These are phyloP conservation scores for Mycosphaerella sp. DNA, from an alignment of 2,329 filamentous ascomycete species.

Conservation along the genomic window DNA sequence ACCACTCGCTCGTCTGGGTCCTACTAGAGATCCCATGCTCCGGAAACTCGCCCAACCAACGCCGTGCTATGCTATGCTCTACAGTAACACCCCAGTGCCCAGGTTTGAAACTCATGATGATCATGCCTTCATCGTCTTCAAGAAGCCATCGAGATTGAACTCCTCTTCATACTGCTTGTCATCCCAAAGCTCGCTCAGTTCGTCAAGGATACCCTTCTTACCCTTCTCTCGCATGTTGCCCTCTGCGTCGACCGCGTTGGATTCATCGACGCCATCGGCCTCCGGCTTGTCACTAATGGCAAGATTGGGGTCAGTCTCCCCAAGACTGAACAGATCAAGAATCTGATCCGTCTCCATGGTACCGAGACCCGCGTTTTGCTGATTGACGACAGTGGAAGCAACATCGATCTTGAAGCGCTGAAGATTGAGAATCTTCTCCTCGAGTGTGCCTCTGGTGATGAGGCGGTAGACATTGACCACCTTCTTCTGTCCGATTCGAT, in stretches of 20 bases:
- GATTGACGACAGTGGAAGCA: constrained; percentile 94
- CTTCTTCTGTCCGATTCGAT: constrained; percentile 99
- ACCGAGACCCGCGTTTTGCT: constrained; percentile 89
- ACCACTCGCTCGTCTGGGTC: background rate
- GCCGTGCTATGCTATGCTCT: constrained; percentile 4
- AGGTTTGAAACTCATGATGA: background rate
- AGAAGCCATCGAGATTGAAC: constrained; percentile 90
- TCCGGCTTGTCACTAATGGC: constrained; percentile 30
- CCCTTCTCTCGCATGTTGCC: constrained; percentile 90
- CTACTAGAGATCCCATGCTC: background rate
- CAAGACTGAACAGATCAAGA: constrained; percentile 88
- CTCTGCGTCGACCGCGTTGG: constrained; percentile 67
- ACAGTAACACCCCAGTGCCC: background rate
- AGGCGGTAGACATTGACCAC: constrained; percentile 98
- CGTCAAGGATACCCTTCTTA: constrained; percentile 94
- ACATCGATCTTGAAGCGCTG: constrained; percentile 99
- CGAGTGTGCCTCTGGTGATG: constrained; percentile 88
- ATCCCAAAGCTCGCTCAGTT: constrained; percentile 93
- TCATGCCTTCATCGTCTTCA: constrained; percentile 75
- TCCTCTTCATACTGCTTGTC: constrained; percentile 97
- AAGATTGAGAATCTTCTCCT: constrained; percentile 94
- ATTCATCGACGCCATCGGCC: constrained; percentile 62
- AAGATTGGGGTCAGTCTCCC: constrained; percentile 54
- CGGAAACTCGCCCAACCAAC: background rate
- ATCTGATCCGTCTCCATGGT: constrained; percentile 99